These are phyloP conservation scores for Drechslerella coelobrocha DNA, from an alignment of 2,329 filamentous ascomycete genomes.

Conservation along the genomic window DNA sequence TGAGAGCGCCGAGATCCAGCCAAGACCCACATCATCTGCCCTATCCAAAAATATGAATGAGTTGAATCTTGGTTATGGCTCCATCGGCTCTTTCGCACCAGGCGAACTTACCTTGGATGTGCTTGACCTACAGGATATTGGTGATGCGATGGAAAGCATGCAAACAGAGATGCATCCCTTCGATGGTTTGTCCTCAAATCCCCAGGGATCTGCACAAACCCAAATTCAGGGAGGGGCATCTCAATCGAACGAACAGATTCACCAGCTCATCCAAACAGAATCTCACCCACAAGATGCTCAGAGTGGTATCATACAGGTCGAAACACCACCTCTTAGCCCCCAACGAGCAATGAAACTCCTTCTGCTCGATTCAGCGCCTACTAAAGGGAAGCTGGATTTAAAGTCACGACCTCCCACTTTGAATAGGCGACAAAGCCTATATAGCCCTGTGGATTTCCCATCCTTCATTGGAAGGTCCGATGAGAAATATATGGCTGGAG, in stretches of 20 bases:
- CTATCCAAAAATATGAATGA: constrained; percentile 50
- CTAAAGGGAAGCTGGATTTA: constrained; percentile 41
- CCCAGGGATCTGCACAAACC: background rate
- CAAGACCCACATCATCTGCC: constrained; percentile 31
- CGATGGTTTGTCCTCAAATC: background rate
- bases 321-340: constrained; percentile 54
- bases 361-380: constrained; percentile 52
- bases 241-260: constrained; percentile 18
- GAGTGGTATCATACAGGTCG: constrained; percentile 41
- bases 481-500: constrained; percentile 54
- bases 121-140: constrained; percentile 35
- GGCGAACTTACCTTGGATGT: constrained; percentile 36
- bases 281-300: constrained; percentile 19
- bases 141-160: constrained; percentile 51
- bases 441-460: constrained; percentile 54
- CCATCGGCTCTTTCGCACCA: constrained; percentile 26
- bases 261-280: constrained; percentile 10
- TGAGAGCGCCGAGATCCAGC: constrained; percentile 21
- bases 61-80: constrained; percentile 35
- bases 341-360: constrained; percentile 54
- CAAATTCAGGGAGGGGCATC: constrained; percentile 5
- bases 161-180: constrained; percentile 45
- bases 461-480: constrained; percentile 54
- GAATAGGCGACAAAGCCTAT: constrained; percentile 53
- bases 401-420: constrained; percentile 22